Conservation (phyloP, 2,329 filamentous ascomycete species). For the Sporothrix variecibatus region DNA sequence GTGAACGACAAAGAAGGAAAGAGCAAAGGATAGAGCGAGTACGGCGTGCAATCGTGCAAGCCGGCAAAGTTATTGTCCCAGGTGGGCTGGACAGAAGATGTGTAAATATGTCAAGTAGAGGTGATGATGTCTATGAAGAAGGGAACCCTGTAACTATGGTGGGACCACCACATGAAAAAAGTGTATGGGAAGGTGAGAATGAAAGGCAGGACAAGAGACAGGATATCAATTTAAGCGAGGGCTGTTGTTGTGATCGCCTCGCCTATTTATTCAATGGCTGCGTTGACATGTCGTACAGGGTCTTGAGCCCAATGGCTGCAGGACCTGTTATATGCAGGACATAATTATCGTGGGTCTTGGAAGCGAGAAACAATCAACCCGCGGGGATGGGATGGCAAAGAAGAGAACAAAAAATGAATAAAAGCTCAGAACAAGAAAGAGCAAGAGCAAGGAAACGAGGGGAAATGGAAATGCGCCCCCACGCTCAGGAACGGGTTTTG, state of each 20-base stretch:
- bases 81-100: not conserved
- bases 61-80: not conserved
- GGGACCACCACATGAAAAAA: not conserved
- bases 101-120: not conserved
- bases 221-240: not conserved
- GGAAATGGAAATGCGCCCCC: not conserved
- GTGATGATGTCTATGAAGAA: not conserved
- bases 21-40: not conserved
- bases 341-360: not conserved
- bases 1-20: not conserved
- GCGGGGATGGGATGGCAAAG: not conserved
- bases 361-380: not conserved
- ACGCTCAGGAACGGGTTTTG: constrained; percentile 11
- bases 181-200: not conserved
- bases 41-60: not conserved
- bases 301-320: not conserved
- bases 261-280: not conserved
- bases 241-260: not conserved
- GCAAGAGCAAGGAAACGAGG: not conserved
- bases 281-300: not conserved
- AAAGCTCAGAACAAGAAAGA: not conserved
- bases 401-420: not conserved
- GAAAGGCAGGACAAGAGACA: not conserved
- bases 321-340: constrained; percentile 3
- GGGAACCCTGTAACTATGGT: not conserved